These are phyloP conservation scores for Boletus vinaceobasis DNA, from an alignment of 768 basidiomycete species.

Conservation along the genomic window DNA sequence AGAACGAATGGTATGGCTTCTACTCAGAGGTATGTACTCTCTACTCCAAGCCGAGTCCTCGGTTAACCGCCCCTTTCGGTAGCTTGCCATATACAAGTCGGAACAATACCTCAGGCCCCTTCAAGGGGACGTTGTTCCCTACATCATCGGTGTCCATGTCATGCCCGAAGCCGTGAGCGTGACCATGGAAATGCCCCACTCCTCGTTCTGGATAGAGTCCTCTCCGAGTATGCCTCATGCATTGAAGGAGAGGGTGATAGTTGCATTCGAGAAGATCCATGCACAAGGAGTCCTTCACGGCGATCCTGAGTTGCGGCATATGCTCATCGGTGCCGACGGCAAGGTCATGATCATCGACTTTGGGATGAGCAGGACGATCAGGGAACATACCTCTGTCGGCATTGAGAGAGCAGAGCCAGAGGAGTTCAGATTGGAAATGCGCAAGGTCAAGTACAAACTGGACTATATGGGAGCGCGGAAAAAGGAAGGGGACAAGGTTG, in stretches of 20 bases:
- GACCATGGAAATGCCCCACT: constrained; percentile 55
- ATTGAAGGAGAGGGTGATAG: constrained; percentile 51
- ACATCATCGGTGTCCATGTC: constrained; percentile 48
- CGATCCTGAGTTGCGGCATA: constrained; percentile 46
- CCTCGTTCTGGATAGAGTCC: constrained; percentile 60
- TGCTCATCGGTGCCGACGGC: constrained; percentile 54
- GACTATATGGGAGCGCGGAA: constrained; percentile 39
- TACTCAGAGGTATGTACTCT: constrained; percentile 34
- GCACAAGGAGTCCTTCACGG: constrained; percentile 47
- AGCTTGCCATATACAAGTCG: constrained; percentile 54
- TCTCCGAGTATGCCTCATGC: constrained; percentile 52
- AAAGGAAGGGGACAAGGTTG: constrained; percentile 34
- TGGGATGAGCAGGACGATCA: constrained; percentile 36
- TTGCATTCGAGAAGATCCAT: constrained; percentile 49
- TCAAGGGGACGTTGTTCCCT: constrained; percentile 52
- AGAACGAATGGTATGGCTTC: constrained; percentile 38
- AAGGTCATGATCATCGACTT: constrained; percentile 56
- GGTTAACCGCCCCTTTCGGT: constrained; percentile 5
- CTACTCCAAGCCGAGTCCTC: constrained; percentile 11
- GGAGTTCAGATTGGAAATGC: constrained; percentile 50
- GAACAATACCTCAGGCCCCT: constrained; percentile 44
- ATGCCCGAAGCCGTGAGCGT: constrained; percentile 37
- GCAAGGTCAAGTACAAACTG: constrained; percentile 55
- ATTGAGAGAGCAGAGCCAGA: constrained; percentile 36
- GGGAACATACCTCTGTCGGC: constrained; percentile 30